Conservation (phyloP, 1,284 basidiomycete species). For the Ganoderma meredithae region DNA sequence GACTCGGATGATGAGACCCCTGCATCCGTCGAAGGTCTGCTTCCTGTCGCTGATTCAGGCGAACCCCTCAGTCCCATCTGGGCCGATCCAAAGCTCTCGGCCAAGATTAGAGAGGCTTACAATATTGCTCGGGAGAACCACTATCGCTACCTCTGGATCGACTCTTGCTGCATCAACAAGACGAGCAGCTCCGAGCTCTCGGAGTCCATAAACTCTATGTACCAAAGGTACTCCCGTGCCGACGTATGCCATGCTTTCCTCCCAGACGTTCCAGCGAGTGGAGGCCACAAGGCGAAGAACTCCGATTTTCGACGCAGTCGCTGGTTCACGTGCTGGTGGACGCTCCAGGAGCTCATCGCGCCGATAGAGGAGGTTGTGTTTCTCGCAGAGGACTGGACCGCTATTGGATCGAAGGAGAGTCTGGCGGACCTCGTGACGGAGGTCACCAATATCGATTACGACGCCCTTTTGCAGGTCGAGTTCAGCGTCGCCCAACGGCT, state of each 20-base stretch:
- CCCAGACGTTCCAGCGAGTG: neutral
- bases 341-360: constrained; percentile 1
- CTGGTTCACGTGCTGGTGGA: neutral
- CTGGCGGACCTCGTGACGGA: neutral
- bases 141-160: neutral
- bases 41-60: too few species aligned
- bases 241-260: neutral
- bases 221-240: neutral
- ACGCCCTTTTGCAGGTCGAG: neutral
- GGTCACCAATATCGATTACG: neutral
- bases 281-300: neutral
- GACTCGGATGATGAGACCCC: too few species aligned
- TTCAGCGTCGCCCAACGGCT: neutral
- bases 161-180: constrained; percentile 2
- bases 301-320: neutral
- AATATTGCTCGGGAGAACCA: neutral
- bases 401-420: neutral
- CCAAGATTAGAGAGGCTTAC: neutral
- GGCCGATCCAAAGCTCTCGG: neutral
- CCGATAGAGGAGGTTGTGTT: neutral
- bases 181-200: neutral
- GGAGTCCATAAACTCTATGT: neutral
- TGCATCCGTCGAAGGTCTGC: too few species aligned
- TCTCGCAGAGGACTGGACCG: neutral
- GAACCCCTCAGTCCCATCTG: too few species aligned